Base-by-base conservation (phyloP, 2,329 filamentous ascomycete species). In the Clathrospora elynae region DNA sequence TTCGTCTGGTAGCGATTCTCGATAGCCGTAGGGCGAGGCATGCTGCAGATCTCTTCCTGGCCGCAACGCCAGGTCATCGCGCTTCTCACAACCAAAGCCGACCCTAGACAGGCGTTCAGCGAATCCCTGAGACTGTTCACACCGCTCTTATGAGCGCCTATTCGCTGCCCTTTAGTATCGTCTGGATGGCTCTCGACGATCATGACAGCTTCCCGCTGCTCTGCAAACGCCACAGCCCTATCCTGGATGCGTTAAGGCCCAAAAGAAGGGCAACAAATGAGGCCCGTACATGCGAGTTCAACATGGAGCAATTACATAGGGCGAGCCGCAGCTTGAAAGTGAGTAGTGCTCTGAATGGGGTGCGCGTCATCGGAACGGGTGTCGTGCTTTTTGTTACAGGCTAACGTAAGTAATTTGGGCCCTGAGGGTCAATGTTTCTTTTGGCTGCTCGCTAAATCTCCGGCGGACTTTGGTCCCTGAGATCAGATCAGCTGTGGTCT, bases 41-140 rank as follows among this genome's bases (percentile, higher is more conserved):
- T 63, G 60, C 48, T 67, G 67, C 63, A 67, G 66, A 71, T 70
- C 67, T 69, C 66, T 61, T 67, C 66, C 64, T n/a, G n/a, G 61
- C 63, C 52, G 61, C 62, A 53, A 51, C 55, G 63, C 67, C 67
- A 70, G 55, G 63, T 70, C 65, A 67, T 67, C 61, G 57, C 62
- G 62, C 67, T 65, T 63, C 57, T 62, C 60, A 48, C 48, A 61
- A 51, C 58, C 51, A 55, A 61, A 57, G 57, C 51, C 45, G 49
- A 55, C 46, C 58, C 56, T 61, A 51, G 59, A 52, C 44, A 46
- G 45, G 53, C 46, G 46, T 60, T 55, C 54, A 49, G 49, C 51
- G 51, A 55, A 70, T 70, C 66, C 66, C 66, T 70, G 64, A 53
- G 51, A 44, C 55, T 57, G 66, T 71, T 70, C 67, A 67, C 67